Evolutionary conservation across 2,329 filamentous ascomycete species (phyloP).

Genomic region (Dothistroma septosporum): DNA sequence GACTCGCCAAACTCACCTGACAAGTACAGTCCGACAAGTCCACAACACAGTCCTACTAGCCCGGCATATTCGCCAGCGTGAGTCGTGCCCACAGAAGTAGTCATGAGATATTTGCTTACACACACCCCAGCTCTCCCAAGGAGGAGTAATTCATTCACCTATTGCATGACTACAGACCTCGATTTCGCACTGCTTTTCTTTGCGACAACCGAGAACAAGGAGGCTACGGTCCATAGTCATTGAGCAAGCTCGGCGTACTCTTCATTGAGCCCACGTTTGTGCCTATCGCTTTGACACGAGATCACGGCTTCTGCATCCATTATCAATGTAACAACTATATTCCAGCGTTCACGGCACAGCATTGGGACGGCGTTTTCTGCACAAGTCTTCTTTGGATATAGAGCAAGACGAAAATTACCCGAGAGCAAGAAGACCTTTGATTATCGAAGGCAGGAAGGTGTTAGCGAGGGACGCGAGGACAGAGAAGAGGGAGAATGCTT

Average conservation of each 20-base stretch:
- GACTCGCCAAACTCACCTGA: slow-evolving; percentile 31
- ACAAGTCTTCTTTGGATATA: slow-evolving; percentile 20
- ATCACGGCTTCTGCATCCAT: slow-evolving; percentile 7
- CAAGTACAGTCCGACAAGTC: slow-evolving; percentile 24
- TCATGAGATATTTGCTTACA: slow-evolving; percentile 1
- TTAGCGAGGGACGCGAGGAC: not conserved
- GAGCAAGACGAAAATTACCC: slow-evolving; percentile 16
- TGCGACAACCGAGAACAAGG: not conserved
- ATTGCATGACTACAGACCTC: slow-evolving; percentile 13
- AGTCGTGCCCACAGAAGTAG: slow-evolving; percentile 26
- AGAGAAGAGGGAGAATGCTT: not conserved
- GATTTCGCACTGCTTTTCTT: not conserved
- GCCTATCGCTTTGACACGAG: not conserved
- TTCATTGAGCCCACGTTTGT: slow-evolving; percentile 34
- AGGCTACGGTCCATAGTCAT: slow-evolving; percentile 1
- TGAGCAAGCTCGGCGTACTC: slow-evolving; percentile 27
- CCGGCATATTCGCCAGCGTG: slow-evolving; percentile 48
- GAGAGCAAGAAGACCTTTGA: slow-evolving; percentile 7
- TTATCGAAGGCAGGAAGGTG: slow-evolving; percentile 7
- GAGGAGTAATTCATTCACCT: slow-evolving; percentile 18
- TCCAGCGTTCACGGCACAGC: slow-evolving; percentile 17
- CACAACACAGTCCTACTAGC: slow-evolving; percentile 47
- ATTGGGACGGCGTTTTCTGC: slow-evolving; percentile 18
- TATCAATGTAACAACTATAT: slow-evolving; percentile 20
- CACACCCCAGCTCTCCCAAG: slow-evolving; percentile 27